Conservation (phyloP, 2,329 filamentous ascomycete genomes). For the Magnaporthiopsis poae region DNA sequence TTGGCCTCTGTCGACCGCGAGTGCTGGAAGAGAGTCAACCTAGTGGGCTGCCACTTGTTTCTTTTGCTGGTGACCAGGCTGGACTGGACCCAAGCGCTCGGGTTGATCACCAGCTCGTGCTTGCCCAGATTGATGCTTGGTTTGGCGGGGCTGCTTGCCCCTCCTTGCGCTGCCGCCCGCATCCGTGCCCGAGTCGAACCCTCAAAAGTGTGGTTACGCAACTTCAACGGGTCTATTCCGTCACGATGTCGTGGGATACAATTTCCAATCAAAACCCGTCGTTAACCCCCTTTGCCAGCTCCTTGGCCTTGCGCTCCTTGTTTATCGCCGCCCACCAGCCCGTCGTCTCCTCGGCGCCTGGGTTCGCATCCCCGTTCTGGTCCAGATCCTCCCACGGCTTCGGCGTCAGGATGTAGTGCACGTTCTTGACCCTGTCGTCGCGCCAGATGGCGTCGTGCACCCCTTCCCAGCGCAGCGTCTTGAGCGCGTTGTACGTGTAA, state of each 20-base stretch:
- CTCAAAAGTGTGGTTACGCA: neutral
- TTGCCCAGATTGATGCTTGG: neutral
- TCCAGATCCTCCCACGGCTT: slow-evolving; percentile 53
- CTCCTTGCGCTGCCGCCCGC: neutral
- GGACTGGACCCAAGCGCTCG: neutral
- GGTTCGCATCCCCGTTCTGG: slow-evolving; percentile 30
- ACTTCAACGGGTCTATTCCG: no score
- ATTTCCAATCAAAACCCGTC: slow-evolving; percentile 11
- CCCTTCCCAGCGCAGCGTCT: slow-evolving; percentile 40
- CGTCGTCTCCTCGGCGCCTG: slow-evolving; percentile 37
- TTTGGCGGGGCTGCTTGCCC: neutral
- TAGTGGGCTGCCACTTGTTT: no score
- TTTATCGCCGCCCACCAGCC: slow-evolving; percentile 47
- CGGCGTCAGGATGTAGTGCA: slow-evolving; percentile 49
- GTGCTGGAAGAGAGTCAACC: neutral
- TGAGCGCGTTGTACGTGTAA: slow-evolving; percentile 54
- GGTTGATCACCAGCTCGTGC: neutral
- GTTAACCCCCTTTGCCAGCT: slow-evolving; percentile 12
- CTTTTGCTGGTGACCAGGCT: neutral
- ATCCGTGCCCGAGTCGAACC: neutral
- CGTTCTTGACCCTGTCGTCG: slow-evolving; percentile 48
- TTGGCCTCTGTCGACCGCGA: neutral
- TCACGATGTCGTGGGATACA: neutral
- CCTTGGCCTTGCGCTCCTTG: slow-evolving; percentile 20
- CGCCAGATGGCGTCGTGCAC: slow-evolving; percentile 49